Evolutionary conservation across 805 yeast genomes (phyloP).

Genomic region (Saccharomycopsis synnaedendra): DNA sequence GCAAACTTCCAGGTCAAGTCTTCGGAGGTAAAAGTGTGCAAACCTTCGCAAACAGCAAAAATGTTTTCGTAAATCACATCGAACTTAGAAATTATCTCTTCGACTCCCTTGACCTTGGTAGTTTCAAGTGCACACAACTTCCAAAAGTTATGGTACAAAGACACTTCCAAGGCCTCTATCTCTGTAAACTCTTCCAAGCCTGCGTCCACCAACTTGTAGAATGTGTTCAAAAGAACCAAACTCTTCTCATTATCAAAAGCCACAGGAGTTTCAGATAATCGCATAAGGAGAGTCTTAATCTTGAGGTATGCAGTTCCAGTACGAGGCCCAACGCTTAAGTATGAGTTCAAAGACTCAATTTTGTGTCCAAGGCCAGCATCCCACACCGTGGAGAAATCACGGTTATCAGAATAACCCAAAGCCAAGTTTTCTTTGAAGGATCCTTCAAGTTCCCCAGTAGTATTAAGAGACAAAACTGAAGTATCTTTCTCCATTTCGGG

Average conservation of each 20-base stretch:
- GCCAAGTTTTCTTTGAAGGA: neutral
- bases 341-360: neutral
- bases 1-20: slow-evolving; percentile 2
- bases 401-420: slow-evolving; percentile 9
- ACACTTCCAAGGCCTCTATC: slow-evolving; percentile 1
- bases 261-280: neutral
- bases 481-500: neutral
- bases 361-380: neutral
- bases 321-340: slow-evolving; percentile 2
- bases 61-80: neutral
- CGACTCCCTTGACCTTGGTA: neutral
- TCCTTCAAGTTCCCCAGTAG: slow-evolving; percentile 1
- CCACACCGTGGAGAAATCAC: slow-evolving; percentile 13
- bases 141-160: slow-evolving; percentile 4
- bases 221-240: neutral
- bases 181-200: slow-evolving; percentile 1
- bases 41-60: neutral
- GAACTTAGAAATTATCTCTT: neutral
- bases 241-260: neutral
- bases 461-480: slow-evolving; percentile 7
- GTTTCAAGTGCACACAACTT: neutral
- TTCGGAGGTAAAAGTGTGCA: too few relatives aligned
- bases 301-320: slow-evolving; percentile 4
- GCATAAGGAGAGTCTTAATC: neutral
- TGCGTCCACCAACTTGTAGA: neutral